phyloP scores from a whole-genome alignment of 768 basidiomycete genomes.

The Termitomyces sp. region DNA sequence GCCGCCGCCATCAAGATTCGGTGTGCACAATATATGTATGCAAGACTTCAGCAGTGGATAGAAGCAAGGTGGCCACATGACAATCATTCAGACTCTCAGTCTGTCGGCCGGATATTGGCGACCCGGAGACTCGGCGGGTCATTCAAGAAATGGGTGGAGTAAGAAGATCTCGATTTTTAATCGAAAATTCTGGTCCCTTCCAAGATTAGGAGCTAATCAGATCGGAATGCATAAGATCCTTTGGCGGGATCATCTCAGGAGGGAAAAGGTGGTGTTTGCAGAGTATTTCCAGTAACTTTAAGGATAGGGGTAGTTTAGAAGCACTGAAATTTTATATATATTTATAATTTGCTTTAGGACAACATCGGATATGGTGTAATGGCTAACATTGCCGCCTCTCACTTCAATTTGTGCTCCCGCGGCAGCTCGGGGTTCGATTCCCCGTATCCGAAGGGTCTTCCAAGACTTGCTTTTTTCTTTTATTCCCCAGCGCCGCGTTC shows the following conservation, averaged over 20 bases:
- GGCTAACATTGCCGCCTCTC: slow-evolving; percentile 58
- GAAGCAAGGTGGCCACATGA: not conserved
- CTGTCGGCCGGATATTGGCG: not conserved
- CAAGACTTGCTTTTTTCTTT: no score
- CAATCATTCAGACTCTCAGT: not conserved
- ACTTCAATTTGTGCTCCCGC: slow-evolving; percentile 19
- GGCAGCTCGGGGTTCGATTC: slow-evolving; percentile 56
- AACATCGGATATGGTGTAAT: slow-evolving; percentile 50
- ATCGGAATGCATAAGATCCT: no score
- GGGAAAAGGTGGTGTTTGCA: no score
- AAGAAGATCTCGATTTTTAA: no score
- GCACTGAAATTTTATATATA: no score
- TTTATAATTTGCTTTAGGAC: no score
- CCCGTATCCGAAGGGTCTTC: slow-evolving; percentile 53
- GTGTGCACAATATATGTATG: not conserved
- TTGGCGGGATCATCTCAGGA: no score
- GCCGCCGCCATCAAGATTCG: not conserved
- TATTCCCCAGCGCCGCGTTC: no score
- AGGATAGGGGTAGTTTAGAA: no score
- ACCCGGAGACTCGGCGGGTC: not conserved
- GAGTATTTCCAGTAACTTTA: no score
- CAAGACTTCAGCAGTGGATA: no score
- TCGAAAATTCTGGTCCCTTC: not conserved
- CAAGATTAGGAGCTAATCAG: not conserved
- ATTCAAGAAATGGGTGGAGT: not conserved